A percentile compares a stretch with the other conserved stretches of the same genome.
Evolutionary conservation across 768 basidiomycete genomes (phyloP).

Genomic region (Mycena epipterygia): DNA sequence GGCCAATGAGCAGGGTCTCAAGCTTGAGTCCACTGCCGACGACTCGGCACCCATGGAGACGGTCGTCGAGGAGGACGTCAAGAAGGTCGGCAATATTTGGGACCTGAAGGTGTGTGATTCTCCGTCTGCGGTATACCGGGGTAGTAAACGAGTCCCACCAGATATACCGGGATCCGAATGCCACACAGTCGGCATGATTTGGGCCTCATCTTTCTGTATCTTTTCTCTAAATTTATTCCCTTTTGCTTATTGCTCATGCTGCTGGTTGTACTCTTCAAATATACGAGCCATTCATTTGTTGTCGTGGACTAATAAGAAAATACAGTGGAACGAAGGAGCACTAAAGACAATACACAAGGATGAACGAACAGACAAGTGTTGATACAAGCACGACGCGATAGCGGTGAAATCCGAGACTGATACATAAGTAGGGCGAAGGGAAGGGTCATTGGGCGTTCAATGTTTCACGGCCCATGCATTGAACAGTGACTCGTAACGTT

Average conservation of each 20-base stretch:
- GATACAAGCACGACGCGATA: constrained; percentile 33
- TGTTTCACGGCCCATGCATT: constrained; percentile 53
- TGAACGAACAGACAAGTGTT: constrained; percentile 26
- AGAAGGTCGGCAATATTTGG: constrained; percentile 81
- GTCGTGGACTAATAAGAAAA: background rate
- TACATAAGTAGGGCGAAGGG: background rate
- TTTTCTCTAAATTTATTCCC: constrained; percentile 27
- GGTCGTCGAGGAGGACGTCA: constrained; percentile 56
- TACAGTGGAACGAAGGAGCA: constrained; percentile 17
- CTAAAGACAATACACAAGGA: background rate
- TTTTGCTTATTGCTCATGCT: constrained; percentile 23
- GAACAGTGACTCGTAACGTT: constrained; percentile 69
- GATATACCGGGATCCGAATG: constrained; percentile 62
- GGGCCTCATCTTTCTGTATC: constrained; percentile 4
- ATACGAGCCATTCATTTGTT: constrained; percentile 6
- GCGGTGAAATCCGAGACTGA: constrained; percentile 22
- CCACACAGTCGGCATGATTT: constrained; percentile 40
- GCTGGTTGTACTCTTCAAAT: constrained; percentile 28
- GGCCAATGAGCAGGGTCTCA: constrained; percentile 96
- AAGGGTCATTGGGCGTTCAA: constrained; percentile 6
- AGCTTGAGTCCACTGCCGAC: constrained; percentile 69
- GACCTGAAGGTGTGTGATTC: constrained; percentile 69
- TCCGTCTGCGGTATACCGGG: background rate
- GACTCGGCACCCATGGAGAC: constrained; percentile 51
- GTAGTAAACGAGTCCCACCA: constrained; percentile 34